Evolutionary conservation across 2,329 filamentous ascomycete genomes (phyloP), one percentile per base, ranked within the genome.

Genomic region (Penicillium corylophilum): DNA sequence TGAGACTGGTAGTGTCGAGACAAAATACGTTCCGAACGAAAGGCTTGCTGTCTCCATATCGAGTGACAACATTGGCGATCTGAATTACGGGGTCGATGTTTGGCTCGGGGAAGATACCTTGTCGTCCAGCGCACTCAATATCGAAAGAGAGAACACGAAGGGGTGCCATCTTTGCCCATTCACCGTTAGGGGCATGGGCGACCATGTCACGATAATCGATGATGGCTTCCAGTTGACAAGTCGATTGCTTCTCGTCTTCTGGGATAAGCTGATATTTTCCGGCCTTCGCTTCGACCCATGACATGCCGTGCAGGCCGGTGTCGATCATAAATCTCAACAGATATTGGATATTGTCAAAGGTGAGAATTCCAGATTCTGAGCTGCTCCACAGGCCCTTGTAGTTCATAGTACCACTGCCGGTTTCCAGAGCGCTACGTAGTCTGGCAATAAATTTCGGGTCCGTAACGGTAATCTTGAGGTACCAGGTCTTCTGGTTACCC

Each of bases 161-260:
- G 0, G 94, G 94, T 0, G 95, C 94, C 86, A 97, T 96, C 74
- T 96, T 99, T 24, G 90, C 90, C 91, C 93, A 99, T 68, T 97
- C 92, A 16, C 92, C 93, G 60, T 94, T 88, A 2, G 92, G 85
- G 44, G 89, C 84, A 71, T 97, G 93, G 9, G 94, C 86, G 56
- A 96, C 85, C 8, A 99, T 77, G 64, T 97, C 86, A 52, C 79
- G 77, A 65, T 95, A 96, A 69, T 88, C 86, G 50, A 95, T 83
- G 61, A 86, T 82, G 12, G 93, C 94, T 74, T 99, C 94, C 58
- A 99, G 95, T 72, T 99, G 94, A 70, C 94, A 97, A 64, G 91
- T 96, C 2, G 93, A 97, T 58, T 96, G 88, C 55, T 85, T 82
- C 53, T 87, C 80, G 49, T 82, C 72, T 12, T 82, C 74, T 1